A percentile compares a stretch with the other conserved stretches of the same genome.
Evolutionary conservation across 23 red algal genomes (phyloP).

Genomic region (Gracilaria vermiculophylla): DNA sequence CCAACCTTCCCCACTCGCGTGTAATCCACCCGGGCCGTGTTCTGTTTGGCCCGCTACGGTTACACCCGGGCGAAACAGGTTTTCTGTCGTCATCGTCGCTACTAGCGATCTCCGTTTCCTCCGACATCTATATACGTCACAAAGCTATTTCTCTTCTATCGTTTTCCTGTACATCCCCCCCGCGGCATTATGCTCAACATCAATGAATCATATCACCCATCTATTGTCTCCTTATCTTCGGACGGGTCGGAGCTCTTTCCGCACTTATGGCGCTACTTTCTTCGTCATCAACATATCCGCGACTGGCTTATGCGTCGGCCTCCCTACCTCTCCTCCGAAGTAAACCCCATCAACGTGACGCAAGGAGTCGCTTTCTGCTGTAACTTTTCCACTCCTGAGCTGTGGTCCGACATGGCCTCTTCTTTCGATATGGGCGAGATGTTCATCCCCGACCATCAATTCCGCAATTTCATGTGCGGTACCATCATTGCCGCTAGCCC

Average conservation of each 20-base stretch:
- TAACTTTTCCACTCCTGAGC: conserved; percentile 38
- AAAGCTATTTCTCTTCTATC: background rate
- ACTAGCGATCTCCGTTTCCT: no score
- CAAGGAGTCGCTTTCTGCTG: conserved; percentile 64
- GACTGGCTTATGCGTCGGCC: conserved; percentile 66
- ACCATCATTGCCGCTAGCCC: conserved; percentile 46
- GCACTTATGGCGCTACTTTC: conserved; percentile 56
- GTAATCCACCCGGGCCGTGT: no score
- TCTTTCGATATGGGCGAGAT: conserved; percentile 59
- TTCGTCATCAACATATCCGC: conserved; percentile 43
- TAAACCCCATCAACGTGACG: conserved; percentile 10
- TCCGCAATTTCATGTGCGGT: conserved; percentile 59
- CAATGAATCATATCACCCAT: background rate
- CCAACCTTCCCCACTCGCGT: no score
- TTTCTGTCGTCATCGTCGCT: no score
- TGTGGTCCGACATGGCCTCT: conserved; percentile 43
- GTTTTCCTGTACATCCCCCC: background rate
- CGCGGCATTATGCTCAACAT: background rate
- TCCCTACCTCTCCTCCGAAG: conserved; percentile 3
- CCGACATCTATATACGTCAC: no score
- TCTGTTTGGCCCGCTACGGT: no score
- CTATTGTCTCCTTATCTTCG: background rate
- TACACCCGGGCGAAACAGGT: no score
- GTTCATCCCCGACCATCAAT: conserved; percentile 54
- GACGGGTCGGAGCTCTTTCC: conserved; percentile 65